Conservation (phyloP, 1,284 basidiomycete species). For the Spongiforma sp. region DNA sequence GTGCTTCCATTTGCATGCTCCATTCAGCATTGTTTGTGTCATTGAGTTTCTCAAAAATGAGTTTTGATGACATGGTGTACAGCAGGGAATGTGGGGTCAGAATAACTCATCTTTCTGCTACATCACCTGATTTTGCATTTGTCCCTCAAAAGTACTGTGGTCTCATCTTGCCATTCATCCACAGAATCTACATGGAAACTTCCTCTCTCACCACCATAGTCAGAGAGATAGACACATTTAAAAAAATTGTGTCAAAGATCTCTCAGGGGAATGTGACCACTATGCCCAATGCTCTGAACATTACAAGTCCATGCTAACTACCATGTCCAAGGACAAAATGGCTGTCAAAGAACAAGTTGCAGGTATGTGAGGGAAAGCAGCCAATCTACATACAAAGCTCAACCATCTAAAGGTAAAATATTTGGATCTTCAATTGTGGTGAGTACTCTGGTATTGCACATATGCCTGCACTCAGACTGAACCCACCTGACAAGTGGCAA, state of each 20-base stretch:
- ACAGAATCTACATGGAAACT: constrained; percentile 60
- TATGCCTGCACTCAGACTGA: background rate
- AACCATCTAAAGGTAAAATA: constrained; percentile 26
- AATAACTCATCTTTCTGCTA: constrained; percentile 26
- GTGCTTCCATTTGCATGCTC: too few species aligned
- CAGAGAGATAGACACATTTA: constrained; percentile 37
- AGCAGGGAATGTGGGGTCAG: too few species aligned
- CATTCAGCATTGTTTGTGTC: too few species aligned
- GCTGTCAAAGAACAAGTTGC: constrained; percentile 35
- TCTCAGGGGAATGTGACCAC: constrained; percentile 45
- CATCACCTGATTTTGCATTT: constrained; percentile 49
- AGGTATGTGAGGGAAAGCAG: constrained; percentile 32
- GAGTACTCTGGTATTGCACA: constrained; percentile 11
- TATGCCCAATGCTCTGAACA: constrained; percentile 48
- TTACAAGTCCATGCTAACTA: constrained; percentile 36
- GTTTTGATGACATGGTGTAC: too few species aligned
- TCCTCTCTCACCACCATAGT: constrained; percentile 37
- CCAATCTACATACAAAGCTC: constrained; percentile 39
- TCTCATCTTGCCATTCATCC: constrained; percentile 58
- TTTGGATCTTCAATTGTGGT: constrained; percentile 19
- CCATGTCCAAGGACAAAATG: constrained; percentile 42
- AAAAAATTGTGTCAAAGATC: constrained; percentile 39
- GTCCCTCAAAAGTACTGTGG: constrained; percentile 65
- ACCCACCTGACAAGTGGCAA: constrained; percentile 14
- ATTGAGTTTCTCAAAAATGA: too few species aligned